Evolutionary conservation across 2,329 filamentous ascomycete genomes (phyloP), one percentile per base, ranked within the genome.

Genomic region (Ambrosiella beaveri): DNA sequence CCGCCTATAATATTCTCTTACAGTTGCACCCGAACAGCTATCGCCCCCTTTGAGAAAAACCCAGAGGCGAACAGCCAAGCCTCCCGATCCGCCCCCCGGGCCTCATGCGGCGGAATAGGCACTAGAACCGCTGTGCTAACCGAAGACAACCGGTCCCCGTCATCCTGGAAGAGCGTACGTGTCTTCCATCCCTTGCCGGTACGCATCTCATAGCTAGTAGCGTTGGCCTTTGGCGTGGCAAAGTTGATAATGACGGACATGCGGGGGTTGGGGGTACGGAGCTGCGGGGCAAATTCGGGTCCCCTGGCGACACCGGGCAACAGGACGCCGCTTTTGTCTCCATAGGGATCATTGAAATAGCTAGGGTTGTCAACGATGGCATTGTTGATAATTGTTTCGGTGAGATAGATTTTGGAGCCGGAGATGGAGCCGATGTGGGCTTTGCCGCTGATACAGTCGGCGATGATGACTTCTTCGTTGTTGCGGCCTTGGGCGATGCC

Each of bases 61-160:
- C 80, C 79, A 0, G 78, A 78, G 1, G 76, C 73, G 65, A 79
- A 82, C 13, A 83, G 64, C 77, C 77, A 80, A 0, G 73, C 80
- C 60, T 72, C 71, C 15, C 74, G 71, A 63, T 71, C 69, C 0
- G 72, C 71, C 0, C 62, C 67, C 53, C 74, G 72, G 9, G 11
- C 37, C 11, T 68, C 63, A 12, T 64, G 64, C 0, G 77, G 76
- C 44, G 79, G 72, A 56, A 79, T 73, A 0, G 73, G 72, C 1
- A 83, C 70, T 49, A 83, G 59, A 0, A 81, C 72, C 0, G 76
- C 76, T 0, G 72, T 69, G 58, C 76, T 81, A 0, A 72, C 73
- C 5, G 70, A 72, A 9, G 78, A 69, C 35, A 82, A 67, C 13
- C 68, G 68, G 0, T 64, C 67, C 0, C 79, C 77, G 54, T 82